Evolutionary conservation across 2,329 filamentous ascomycete species (phyloP).

Genomic region (Microcyclosporella mali): DNA sequence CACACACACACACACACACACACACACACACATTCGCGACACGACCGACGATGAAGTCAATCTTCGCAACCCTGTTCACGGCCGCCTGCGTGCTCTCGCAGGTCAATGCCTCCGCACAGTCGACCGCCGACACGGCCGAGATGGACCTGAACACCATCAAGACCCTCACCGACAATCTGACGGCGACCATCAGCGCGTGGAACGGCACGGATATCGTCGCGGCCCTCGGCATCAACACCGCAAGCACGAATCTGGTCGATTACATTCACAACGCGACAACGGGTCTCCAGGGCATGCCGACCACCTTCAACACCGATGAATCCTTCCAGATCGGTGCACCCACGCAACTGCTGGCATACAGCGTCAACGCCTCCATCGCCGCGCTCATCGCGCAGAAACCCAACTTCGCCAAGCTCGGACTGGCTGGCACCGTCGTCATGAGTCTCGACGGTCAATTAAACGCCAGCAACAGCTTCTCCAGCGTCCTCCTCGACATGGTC

Average conservation of each 20-base stretch:
- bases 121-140: neutral
- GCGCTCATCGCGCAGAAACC: conserved; percentile 7
- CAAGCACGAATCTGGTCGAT: conserved; percentile 1
- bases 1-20: too few species aligned
- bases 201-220: neutral
- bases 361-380: conserved; percentile 8
- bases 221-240: conserved; percentile 4
- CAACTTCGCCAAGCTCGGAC: neutral
- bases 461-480: neutral
- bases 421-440: conserved; percentile 1
- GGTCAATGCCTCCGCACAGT: neutral
- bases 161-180: conserved; percentile 2
- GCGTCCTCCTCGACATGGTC: neutral
- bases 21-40: neutral
- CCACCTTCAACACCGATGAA: conserved; percentile 1
- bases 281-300: neutral
- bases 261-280: conserved; percentile 2
- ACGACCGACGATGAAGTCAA: conserved; percentile 3
- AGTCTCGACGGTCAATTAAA: conserved; percentile 1
- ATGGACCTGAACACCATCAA: neutral
- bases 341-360: conserved; percentile 5
- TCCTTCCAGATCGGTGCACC: neutral
- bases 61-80: neutral
- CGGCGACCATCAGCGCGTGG: neutral
- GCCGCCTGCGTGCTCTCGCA: neutral